Percentiles rank a stretch among this genome's conserved stretches.
These are phyloP conservation scores for Populus tomentosa DNA, from an alignment of 441 rosid species.

Conservation along the genomic window DNA sequence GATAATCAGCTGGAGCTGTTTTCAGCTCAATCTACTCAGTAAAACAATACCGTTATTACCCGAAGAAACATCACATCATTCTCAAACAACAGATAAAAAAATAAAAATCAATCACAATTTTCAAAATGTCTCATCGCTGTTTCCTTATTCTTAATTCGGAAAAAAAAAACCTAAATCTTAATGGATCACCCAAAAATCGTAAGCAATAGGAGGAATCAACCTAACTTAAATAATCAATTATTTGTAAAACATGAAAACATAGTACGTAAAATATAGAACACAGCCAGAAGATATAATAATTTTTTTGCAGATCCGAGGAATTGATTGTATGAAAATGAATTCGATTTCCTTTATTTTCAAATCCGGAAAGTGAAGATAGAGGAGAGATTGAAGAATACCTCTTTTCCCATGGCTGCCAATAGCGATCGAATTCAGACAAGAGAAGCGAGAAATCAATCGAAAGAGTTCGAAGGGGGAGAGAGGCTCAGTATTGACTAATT, in stretches of 20 bases:
- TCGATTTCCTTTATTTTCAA: background rate
- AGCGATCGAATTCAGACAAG: background rate
- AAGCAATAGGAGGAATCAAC: background rate
- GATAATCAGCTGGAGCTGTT: conserved; percentile 96
- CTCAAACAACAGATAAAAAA: background rate
- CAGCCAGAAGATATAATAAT: background rate
- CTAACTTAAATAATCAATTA: too few relatives aligned
- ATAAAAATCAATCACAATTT: background rate
- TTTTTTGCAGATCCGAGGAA: background rate
- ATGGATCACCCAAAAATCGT: background rate
- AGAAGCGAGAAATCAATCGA: background rate
- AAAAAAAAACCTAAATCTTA: background rate
- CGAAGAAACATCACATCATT: background rate
- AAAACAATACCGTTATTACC: background rate
- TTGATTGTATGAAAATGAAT: background rate
- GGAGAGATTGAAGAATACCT: background rate
- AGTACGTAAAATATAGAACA: background rate
- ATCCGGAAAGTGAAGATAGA: background rate
- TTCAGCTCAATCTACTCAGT: conserved; percentile 50
- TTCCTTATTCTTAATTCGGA: background rate
- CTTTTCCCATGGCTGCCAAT: background rate
- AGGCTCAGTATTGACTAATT: background rate
- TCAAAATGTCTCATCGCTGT: background rate
- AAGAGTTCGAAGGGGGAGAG: background rate
- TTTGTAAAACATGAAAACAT: background rate